Evolutionary conservation across 2,329 filamentous ascomycete genomes (phyloP).

Genomic region (Aspergillus pseudonomiae): DNA sequence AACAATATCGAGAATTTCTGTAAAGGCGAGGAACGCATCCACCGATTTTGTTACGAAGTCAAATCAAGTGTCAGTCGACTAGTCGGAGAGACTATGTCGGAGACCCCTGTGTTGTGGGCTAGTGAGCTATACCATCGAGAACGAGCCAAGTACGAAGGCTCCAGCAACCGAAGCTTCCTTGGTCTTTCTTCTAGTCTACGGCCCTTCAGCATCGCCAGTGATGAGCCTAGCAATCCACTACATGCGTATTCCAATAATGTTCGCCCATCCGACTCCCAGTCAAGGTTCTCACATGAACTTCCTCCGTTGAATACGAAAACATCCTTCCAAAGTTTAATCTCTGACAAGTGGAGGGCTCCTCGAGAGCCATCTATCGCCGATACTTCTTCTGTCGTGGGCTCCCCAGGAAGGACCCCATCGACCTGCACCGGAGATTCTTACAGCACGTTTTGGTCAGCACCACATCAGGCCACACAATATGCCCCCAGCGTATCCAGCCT

Average conservation of each 20-base stretch:
- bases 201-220: constrained; percentile 48
- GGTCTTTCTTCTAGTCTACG: constrained; percentile 45
- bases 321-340: constrained; percentile 72
- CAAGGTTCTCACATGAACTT: constrained; percentile 37
- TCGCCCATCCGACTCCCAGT: constrained; percentile 34
- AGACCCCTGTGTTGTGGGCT: constrained; percentile 88
- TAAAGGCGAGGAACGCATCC: constrained; percentile 89
- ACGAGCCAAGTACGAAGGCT: constrained; percentile 45
- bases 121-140: constrained; percentile 86
- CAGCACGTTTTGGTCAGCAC: constrained; percentile 87
- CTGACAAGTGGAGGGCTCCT: constrained; percentile 63
- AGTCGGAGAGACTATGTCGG: constrained; percentile 79
- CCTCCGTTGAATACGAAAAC: constrained; percentile 55
- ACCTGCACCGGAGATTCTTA: constrained; percentile 71
- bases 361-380: constrained; percentile 64
- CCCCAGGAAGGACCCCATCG: constrained; percentile 68
- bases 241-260: constrained; percentile 30
- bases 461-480: constrained; percentile 68
- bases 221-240: constrained; percentile 39
- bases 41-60: constrained; percentile 89
- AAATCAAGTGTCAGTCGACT: constrained; percentile 83
- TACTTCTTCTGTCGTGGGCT: constrained; percentile 61
- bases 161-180: constrained; percentile 40
- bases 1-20: constrained; percentile 90
- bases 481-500: constrained; percentile 65